Percentiles rank a stretch among this genome's conserved stretches.
Conservation (phyloP, 1,139 yeast genomes). For the Lodderomyces margitis region DNA sequence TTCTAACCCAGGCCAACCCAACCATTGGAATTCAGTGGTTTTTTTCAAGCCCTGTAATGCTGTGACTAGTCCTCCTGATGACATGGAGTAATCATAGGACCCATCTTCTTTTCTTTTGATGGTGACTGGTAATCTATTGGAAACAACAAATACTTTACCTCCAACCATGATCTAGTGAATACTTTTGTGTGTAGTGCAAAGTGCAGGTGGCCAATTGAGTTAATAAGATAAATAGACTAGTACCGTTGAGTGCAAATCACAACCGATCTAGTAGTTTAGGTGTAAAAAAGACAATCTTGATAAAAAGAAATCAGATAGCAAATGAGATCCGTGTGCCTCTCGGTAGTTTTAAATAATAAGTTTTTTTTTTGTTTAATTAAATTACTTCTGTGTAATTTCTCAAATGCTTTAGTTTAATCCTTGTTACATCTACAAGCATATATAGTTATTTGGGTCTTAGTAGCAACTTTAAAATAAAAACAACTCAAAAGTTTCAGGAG, state of each 20-base stretch:
- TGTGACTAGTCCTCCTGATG: constrained; percentile 96
- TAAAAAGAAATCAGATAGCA: too few species aligned
- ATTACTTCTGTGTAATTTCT: neutral
- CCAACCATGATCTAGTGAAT: constrained; percentile 21
- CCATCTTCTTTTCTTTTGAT: constrained; percentile 64
- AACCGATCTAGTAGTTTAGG: too few species aligned
- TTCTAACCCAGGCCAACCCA: constrained; percentile 96
- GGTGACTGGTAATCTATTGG: constrained; percentile 94
- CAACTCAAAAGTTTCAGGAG: neutral
- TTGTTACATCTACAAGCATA: neutral
- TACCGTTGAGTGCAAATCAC: too few species aligned
- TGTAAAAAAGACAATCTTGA: too few species aligned
- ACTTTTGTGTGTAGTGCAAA: constrained; percentile 1
- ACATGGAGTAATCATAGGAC: constrained; percentile 74
- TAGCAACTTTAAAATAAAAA: neutral
- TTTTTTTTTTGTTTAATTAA: too few species aligned
- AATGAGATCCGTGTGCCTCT: too few species aligned
- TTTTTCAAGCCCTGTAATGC: constrained; percentile 91
- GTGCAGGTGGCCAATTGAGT: too few species aligned
- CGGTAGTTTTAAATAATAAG: too few species aligned
- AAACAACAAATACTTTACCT: constrained; percentile 85
- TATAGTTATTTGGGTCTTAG: neutral
- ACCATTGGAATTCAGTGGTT: constrained; percentile 88
- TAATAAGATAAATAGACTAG: too few species aligned
- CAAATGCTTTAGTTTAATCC: too few species aligned